Base-by-base conservation (phyloP, 2,329 filamentous ascomycete species). In the Sclerotinia borealis region DNA sequence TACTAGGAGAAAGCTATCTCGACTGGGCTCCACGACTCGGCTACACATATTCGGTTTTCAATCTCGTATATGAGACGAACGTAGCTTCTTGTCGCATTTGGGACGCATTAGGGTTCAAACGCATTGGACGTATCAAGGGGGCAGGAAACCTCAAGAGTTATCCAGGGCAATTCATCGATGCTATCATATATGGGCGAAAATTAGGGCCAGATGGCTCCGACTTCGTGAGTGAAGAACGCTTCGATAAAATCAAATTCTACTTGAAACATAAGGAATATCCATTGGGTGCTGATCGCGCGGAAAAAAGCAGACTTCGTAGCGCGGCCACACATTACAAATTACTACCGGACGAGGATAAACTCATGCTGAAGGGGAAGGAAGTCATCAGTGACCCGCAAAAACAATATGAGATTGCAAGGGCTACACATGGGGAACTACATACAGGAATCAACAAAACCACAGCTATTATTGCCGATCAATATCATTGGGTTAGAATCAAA, bases 371-470 rank as follows among this genome's bases (percentile, higher is more conserved):
- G 77, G 93, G 93, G 74, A 98, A 98, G 77, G 93, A 98, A 78
- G 93, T 99, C 65, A 91, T 99, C 66, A 90, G 91, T 31, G 93
- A 97, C 75, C 91, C 92, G 15, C 86, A 90, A 71, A 85, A 87
- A 68, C 95, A 99, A 79, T 96, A 96, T 75, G 91, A 95, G 65
- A 95, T 98, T 70, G 91, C 93, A 15, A 83, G 90, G 51, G 81
- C 83, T 64, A 83, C 93, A 43, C 95, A 99, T 76, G 81, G 86
- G 60, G 77, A 81, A 63, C 83, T 88, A 48, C 95, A 99, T 74
- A 92, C 90, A 8, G 95, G 95, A 59, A 98, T 98, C 81, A 99
- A 99, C 81, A 97, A 97, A 79, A 98, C 93, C 0, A 98, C 93
- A 1, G 93, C 93, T 25, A 89, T 87, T 25, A 96, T 99, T 72